Evolutionary conservation across 1,284 basidiomycete genomes (phyloP).

Genomic region (Gomphus bonarii): DNA sequence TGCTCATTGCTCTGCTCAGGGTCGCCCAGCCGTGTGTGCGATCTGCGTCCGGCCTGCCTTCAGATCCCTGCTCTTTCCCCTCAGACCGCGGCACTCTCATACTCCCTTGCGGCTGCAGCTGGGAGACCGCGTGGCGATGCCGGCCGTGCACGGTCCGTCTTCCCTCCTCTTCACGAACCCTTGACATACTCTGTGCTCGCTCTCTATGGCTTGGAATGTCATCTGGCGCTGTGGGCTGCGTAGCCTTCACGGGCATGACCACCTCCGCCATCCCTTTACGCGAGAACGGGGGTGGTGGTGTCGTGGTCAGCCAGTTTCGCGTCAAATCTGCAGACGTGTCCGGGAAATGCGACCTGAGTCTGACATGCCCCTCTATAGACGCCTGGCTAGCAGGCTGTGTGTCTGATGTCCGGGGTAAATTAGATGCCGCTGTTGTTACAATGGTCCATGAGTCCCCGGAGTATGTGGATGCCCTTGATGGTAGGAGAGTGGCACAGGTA

Average conservation of each 20-base stretch:
- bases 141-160: neutral
- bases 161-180: neutral
- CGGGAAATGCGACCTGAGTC: neutral
- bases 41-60: neutral
- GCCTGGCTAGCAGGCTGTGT: neutral
- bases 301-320: constrained; percentile 7
- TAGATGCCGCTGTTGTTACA: neutral
- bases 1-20: neutral
- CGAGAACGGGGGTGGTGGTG: constrained; percentile 4
- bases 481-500: neutral
- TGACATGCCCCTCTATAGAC: neutral
- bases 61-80: neutral
- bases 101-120: neutral
- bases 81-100: neutral
- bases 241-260: constrained; percentile 7
- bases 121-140: neutral
- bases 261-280: constrained; percentile 3
- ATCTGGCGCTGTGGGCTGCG: neutral
- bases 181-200: neutral
- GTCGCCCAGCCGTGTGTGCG: neutral
- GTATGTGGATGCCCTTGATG: neutral
- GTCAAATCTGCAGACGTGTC: constrained; percentile 5
- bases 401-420: neutral
- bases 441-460: neutral
- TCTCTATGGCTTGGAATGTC: neutral